These are phyloP conservation scores for Penicillium fimorum DNA, from an alignment of 495 filamentous ascomycete species.

Conservation along the genomic window DNA sequence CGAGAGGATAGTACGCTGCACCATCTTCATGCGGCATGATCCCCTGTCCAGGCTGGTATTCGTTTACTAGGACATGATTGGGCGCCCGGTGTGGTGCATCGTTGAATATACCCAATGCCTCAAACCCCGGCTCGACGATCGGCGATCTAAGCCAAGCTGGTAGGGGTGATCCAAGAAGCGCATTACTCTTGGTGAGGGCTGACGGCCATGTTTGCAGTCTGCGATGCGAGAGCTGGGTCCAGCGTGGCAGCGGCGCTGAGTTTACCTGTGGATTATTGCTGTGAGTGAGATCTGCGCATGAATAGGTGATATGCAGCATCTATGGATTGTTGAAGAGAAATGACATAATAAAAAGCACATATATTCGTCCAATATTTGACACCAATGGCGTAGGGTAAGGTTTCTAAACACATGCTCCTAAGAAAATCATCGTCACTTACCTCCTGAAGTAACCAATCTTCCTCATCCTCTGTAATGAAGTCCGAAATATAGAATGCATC, in stretches of 20 bases:
- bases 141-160: slow-evolving; percentile 75
- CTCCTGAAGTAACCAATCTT: slow-evolving; percentile 66
- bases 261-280: slow-evolving; percentile 33
- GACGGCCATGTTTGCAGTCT: slow-evolving; percentile 90
- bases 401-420: not conserved
- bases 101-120: slow-evolving; percentile 59
- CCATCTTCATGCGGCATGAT: slow-evolving; percentile 98
- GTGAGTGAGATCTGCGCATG: not conserved
- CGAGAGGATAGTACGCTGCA: slow-evolving; percentile 77
- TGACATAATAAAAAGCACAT: not conserved
- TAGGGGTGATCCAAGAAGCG: slow-evolving; percentile 70
- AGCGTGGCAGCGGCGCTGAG: slow-evolving; percentile 68
- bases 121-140: slow-evolving; percentile 62
- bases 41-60: slow-evolving; percentile 83
- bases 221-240: slow-evolving; percentile 81
- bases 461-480: slow-evolving; percentile 79
- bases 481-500: slow-evolving; percentile 82
- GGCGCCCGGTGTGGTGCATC: slow-evolving; percentile 69
- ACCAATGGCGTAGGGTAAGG: not conserved
- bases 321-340: not conserved
- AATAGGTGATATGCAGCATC: slow-evolving; percentile 2
- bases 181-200: slow-evolving; percentile 66
- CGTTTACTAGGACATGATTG: slow-evolving; percentile 93
- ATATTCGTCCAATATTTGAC: not conserved
- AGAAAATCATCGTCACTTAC: slow-evolving; percentile 33